These are phyloP conservation scores for Peronospora destructor DNA, from an alignment of 352 stramenopile species.

Conservation along the genomic window DNA sequence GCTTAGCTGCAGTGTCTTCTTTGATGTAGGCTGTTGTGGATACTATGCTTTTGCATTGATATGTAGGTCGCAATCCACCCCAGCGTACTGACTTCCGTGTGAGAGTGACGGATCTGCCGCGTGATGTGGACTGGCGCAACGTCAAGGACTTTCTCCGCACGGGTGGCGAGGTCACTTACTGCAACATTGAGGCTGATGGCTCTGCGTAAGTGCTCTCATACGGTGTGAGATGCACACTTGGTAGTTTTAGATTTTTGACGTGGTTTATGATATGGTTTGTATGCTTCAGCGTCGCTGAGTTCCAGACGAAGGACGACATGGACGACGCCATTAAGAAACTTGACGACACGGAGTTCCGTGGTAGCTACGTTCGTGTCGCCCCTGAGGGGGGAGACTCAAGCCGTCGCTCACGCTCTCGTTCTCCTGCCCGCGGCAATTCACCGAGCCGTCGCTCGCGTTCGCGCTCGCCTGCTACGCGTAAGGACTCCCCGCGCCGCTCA, in stretches of 20 bases:
- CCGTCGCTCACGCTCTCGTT: conserved; percentile 53
- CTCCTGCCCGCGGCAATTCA: conserved; percentile 49
- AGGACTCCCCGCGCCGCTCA: conserved; percentile 58
- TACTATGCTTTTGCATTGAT: conserved; percentile 2
- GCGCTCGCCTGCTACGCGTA: conserved; percentile 52
- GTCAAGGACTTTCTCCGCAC: conserved; percentile 84
- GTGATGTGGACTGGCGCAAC: conserved; percentile 78
- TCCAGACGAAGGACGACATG: conserved; percentile 76
- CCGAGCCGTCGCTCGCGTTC: conserved; percentile 57
- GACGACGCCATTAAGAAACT: conserved; percentile 81
- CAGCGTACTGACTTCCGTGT: conserved; percentile 74
- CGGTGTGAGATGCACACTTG: neutral
- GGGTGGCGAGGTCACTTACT: conserved; percentile 81
- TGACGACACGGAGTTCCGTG: conserved; percentile 84
- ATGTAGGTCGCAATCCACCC: conserved; percentile 61
- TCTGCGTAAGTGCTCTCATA: conserved; percentile 55
- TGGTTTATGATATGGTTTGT: conserved; percentile 3
- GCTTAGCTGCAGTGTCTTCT: too few relatives aligned
- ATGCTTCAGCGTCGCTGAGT: conserved; percentile 59
- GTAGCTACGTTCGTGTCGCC: conserved; percentile 72
- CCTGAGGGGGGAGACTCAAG: conserved; percentile 33
- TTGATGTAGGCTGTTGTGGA: neutral
- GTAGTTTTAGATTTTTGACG: neutral
- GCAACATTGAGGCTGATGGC: conserved; percentile 74
- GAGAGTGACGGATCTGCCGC: conserved; percentile 67